Conservation (phyloP, 352 stramenopile species). For the Peronospora tabacina region DNA sequence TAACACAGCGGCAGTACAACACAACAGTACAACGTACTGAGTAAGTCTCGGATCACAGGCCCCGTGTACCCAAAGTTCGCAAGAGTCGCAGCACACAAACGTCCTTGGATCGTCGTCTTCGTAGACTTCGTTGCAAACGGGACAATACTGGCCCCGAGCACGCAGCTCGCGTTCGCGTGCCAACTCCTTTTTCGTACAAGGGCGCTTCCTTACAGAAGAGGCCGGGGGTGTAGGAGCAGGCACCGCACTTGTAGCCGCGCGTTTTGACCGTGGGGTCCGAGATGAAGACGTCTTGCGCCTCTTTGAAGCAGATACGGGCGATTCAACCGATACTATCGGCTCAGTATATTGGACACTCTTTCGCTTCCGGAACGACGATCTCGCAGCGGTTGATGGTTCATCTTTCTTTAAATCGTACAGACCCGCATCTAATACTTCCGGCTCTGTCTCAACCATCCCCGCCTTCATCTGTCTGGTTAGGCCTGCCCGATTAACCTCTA, state of each 20-base stretch:
- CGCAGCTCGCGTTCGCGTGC: slow-evolving; percentile 70
- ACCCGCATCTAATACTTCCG: slow-evolving; percentile 7
- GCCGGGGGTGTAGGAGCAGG: slow-evolving; percentile 10
- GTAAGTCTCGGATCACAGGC: slow-evolving; percentile 62
- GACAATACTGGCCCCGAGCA: slow-evolving; percentile 76
- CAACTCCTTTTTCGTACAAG: slow-evolving; percentile 54
- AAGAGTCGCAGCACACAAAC: slow-evolving; percentile 86
- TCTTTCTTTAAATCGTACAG: slow-evolving; percentile 11
- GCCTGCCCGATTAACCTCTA: slow-evolving; percentile 5
- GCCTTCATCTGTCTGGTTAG: slow-evolving; percentile 1
- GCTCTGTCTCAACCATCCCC: slow-evolving; percentile 5
- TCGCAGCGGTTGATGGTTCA: slow-evolving; percentile 3
- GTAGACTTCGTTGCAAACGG: slow-evolving; percentile 79
- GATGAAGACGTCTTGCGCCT: slow-evolving; percentile 26
- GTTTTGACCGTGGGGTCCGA: slow-evolving; percentile 15
- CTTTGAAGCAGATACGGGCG: slow-evolving; percentile 22
- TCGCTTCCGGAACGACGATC: slow-evolving; percentile 26
- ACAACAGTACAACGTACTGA: slow-evolving; percentile 33
- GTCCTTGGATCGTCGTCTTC: slow-evolving; percentile 79
- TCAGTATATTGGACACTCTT: slow-evolving; percentile 25
- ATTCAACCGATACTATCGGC: slow-evolving; percentile 14
- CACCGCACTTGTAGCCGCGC: slow-evolving; percentile 10
- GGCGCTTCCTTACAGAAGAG: slow-evolving; percentile 37
- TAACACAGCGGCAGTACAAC: background rate
- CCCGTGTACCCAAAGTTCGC: slow-evolving; percentile 82